phyloP scores from a whole-genome alignment of 768 basidiomycete species.

The Coprinopsis cinerea region DNA sequence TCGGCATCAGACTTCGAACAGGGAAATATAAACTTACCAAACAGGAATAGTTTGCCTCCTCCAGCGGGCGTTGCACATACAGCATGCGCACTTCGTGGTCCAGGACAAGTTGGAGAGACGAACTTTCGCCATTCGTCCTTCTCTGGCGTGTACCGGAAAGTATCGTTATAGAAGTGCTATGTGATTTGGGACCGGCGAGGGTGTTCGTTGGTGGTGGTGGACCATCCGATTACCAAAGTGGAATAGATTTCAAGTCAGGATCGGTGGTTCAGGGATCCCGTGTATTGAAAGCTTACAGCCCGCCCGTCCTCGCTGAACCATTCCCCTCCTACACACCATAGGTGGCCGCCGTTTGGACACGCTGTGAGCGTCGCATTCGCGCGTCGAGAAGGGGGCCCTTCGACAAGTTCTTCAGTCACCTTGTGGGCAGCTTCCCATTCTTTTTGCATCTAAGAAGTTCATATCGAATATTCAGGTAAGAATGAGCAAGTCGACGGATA shows the following conservation, averaged over 20 bases:
- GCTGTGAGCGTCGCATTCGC: slow-evolving; percentile 80
- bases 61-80: slow-evolving; percentile 65
- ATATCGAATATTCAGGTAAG: neutral
- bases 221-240: too few species aligned
- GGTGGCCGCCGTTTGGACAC: slow-evolving; percentile 73
- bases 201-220: too few species aligned
- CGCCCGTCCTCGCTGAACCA: slow-evolving; percentile 84
- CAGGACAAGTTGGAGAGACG: slow-evolving; percentile 78
- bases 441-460: slow-evolving; percentile 58
- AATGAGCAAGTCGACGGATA: slow-evolving; percentile 6
- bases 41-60: slow-evolving; percentile 85
- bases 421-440: slow-evolving; percentile 82
- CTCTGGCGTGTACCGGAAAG: slow-evolving; percentile 81
- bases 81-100: slow-evolving; percentile 84
- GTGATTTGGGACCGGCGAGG: neutral
- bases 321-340: slow-evolving; percentile 85
- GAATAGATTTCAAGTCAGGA: too few species aligned
- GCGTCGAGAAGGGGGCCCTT: slow-evolving; percentile 75
- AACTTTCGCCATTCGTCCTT: slow-evolving; percentile 93
- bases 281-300: slow-evolving; percentile 40
- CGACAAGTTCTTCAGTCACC: slow-evolving; percentile 80
- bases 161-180: slow-evolving; percentile 84
- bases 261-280: neutral
- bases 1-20: neutral
- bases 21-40: slow-evolving; percentile 40